Evolutionary conservation across 129 eudicot species (phyloP).

Genomic region (Escallonia rubra): DNA sequence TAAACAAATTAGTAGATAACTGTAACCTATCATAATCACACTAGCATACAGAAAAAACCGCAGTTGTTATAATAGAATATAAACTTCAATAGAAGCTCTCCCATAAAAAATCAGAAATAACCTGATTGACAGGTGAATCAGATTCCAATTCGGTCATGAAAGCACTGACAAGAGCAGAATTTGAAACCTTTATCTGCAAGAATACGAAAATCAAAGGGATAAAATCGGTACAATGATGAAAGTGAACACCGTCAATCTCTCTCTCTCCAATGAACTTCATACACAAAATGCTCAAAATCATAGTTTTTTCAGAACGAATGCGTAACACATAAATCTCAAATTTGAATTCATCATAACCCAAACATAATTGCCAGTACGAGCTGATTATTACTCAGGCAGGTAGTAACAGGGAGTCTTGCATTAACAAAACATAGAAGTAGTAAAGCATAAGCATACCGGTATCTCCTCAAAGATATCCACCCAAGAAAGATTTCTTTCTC

Average conservation of each 20-base stretch:
- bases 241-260: no score
- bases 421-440: no score
- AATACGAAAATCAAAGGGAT: neutral
- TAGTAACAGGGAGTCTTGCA: no score
- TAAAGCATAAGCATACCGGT: slow-evolving; percentile 58
- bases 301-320: neutral
- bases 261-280: no score
- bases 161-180: slow-evolving; percentile 87
- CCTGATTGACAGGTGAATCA: slow-evolving; percentile 86
- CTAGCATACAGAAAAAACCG: slow-evolving; percentile 25
- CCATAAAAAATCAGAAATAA: slow-evolving; percentile 8
- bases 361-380: no score
- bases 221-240: no score
- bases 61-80: slow-evolving; percentile 1
- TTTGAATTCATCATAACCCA: no score
- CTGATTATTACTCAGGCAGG: no score
- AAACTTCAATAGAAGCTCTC: neutral
- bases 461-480: slow-evolving; percentile 99
- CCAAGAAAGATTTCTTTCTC: slow-evolving; percentile 97
- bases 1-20: slow-evolving; percentile 68
- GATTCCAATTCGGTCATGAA: slow-evolving; percentile 88
- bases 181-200: slow-evolving; percentile 82
- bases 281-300: no score
- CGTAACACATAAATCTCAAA: neutral
- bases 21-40: slow-evolving; percentile 93